Evolutionary conservation across 83 land plant genomes (phyloP).

Genomic region (Isoetes engelmannii): DNA sequence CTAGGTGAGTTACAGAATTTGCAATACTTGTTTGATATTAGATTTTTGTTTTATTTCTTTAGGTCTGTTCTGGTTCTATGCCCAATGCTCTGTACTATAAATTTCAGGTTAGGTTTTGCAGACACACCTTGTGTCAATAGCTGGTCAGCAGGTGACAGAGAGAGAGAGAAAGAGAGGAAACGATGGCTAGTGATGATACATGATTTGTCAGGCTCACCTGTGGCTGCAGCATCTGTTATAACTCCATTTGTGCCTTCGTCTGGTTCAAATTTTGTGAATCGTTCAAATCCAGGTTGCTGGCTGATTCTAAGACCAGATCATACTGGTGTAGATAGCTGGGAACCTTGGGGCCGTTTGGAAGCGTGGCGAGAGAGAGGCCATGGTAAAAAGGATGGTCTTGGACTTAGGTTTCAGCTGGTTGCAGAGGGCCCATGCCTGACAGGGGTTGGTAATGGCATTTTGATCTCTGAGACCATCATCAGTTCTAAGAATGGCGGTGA

Average conservation of each 20-base stretch:
- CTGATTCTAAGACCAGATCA: conserved; percentile 38
- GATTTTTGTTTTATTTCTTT: conserved; percentile 9
- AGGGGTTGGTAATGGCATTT: conserved; percentile 28
- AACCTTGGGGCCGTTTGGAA: conserved; percentile 39
- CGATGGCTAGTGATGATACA: conserved; percentile 43
- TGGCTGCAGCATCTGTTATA: conserved; percentile 51
- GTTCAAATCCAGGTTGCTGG: conserved; percentile 49
- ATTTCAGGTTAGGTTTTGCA: neutral
- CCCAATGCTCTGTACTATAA: neutral
- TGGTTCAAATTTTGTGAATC: conserved; percentile 41
- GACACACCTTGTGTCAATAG: neutral
- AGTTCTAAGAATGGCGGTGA: conserved; percentile 37
- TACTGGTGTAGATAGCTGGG: conserved; percentile 24
- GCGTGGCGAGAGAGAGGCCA: conserved; percentile 46
- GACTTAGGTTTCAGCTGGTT: conserved; percentile 36
- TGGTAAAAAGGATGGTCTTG: conserved; percentile 29
- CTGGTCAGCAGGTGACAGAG: conserved; percentile 14
- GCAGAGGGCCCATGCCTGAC: conserved; percentile 27
- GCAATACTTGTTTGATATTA: conserved; percentile 1
- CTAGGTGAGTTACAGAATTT: conserved; percentile 16
- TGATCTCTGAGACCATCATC: conserved; percentile 42
- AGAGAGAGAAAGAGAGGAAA: conserved; percentile 27
- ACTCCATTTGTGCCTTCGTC: conserved; percentile 49
- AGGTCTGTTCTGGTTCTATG: neutral
- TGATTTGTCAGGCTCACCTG: conserved; percentile 49